These are phyloP conservation scores for Nakazawaea holstii DNA, from an alignment of 805 yeast genomes.

Conservation along the genomic window DNA sequence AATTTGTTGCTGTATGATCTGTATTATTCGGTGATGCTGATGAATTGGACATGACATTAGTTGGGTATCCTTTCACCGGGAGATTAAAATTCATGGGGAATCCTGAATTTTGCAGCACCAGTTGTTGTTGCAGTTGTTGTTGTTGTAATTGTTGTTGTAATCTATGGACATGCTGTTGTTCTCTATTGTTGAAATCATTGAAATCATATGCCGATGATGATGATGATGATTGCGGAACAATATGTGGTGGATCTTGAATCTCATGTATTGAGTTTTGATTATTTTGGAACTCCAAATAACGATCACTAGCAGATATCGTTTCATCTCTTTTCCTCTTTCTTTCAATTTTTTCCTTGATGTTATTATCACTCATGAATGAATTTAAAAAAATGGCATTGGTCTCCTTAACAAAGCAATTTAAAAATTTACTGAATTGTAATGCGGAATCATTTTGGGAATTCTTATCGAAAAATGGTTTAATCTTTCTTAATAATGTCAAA, in stretches of 20 bases:
- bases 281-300: background rate
- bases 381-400: conserved; percentile 3
- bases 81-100: background rate
- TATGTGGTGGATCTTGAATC: background rate
- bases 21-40: background rate
- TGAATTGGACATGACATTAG: background rate
- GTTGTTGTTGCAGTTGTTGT: conserved; percentile 6
- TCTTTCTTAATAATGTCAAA: background rate
- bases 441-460: background rate
- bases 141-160: background rate
- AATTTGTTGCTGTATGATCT: background rate
- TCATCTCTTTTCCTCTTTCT: conserved; percentile 10
- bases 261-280: background rate
- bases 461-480: conserved; percentile 9
- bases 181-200: background rate
- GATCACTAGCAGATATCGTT: background rate
- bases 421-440: conserved; percentile 7
- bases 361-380: conserved; percentile 3
- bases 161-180: background rate
- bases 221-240: background rate
- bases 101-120: background rate
- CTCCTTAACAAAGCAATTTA: conserved; percentile 2
- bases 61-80: background rate
- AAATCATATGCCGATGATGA: background rate
- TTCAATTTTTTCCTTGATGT: conserved; percentile 9